A percentile compares a stretch with the other conserved stretches of the same genome.
Conservation (phyloP, 2,329 filamentous ascomycete species). For the Trichoderma sp. region DNA sequence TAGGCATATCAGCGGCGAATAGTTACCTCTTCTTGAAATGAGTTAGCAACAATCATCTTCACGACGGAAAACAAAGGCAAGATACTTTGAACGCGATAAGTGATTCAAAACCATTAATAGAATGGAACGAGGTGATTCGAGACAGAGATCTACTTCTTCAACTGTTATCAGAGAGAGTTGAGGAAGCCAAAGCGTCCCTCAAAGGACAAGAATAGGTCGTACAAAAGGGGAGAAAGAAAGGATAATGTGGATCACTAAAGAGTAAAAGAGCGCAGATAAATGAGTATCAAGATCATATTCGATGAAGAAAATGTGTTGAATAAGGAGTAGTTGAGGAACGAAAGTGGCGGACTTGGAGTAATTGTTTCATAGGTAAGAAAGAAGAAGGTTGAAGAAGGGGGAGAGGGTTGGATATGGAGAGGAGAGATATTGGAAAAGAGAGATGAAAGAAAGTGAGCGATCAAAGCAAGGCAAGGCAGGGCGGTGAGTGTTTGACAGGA, state of each 20-base stretch:
- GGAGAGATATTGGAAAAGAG: neutral
- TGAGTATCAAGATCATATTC: fast-evolving
- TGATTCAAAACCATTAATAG: fast-evolving
- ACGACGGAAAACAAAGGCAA: neutral
- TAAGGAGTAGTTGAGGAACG: no score
- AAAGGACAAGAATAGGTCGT: neutral
- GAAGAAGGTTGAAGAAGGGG: neutral
- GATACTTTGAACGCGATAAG: neutral
- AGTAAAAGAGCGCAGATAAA: no score
- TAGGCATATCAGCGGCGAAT: neutral
- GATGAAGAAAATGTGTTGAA: neutral
- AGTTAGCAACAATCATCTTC: no score
- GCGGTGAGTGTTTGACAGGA: neutral
- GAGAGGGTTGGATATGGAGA: no score
- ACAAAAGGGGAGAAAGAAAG: neutral
- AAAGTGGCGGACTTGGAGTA: no score
- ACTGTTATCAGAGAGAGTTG: no score
- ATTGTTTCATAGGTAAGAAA: no score
- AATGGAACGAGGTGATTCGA: neutral
- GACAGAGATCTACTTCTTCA: no score
- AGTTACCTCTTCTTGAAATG: no score
- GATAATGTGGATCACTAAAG: neutral
- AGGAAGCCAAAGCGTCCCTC: neutral
- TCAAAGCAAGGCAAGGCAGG: neutral
- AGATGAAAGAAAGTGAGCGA: neutral